A percentile compares a stretch with the other conserved stretches of the same genome.
Evolutionary conservation across 1,284 basidiomycete genomes (phyloP).

Genomic region (Coniophora puteana): DNA sequence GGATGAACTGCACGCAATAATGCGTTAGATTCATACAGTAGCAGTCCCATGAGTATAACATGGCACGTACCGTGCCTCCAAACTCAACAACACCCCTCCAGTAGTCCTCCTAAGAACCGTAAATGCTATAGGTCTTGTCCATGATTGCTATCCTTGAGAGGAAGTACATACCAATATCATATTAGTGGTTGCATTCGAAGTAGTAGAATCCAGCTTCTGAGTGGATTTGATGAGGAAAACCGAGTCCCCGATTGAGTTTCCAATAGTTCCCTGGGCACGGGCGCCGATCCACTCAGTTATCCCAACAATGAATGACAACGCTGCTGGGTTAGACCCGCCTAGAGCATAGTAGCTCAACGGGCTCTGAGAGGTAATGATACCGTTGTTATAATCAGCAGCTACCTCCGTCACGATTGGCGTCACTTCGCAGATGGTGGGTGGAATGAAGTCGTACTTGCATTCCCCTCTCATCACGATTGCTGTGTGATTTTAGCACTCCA

Average conservation of each 20-base stretch:
- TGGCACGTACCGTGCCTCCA: neutral
- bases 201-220: no score
- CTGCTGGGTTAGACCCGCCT: neutral
- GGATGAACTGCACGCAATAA: neutral
- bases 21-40: neutral
- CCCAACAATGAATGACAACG: neutral
- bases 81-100: neutral
- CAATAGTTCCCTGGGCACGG: neutral
- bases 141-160: no score
- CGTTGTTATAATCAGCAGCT: neutral
- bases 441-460: neutral
- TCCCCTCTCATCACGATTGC: neutral
- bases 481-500: neutral
- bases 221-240: neutral
- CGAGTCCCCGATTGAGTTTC: conserved; percentile 1
- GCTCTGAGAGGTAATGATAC: neutral
- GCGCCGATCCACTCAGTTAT: neutral
- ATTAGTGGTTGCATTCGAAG: neutral
- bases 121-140: no score
- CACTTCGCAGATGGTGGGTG: neutral
- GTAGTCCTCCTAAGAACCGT: conserved; percentile 1
- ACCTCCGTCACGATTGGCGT: neutral
- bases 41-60: no score
- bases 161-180: no score
- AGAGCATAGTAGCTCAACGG: neutral